A percentile compares a stretch with the other conserved stretches of the same genome.
These are phyloP conservation scores for Salix dunnii DNA, from an alignment of 345 rosid genomes.

Conservation along the genomic window DNA sequence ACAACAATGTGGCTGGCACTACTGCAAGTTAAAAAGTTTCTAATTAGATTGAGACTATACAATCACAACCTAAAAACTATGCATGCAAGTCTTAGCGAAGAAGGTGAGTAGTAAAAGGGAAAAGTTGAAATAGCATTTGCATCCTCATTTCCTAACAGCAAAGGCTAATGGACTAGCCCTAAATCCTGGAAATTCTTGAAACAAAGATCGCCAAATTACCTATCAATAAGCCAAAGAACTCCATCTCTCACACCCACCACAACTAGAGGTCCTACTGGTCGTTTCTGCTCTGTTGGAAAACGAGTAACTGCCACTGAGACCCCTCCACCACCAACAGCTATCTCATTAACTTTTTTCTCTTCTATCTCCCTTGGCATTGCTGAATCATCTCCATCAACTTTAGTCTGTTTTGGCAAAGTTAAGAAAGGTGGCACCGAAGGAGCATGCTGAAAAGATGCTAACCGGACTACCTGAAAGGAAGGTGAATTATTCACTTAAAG, in stretches of 20 bases:
- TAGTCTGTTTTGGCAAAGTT: conserved; percentile 72
- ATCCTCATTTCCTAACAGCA: neutral
- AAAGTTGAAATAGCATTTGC: neutral
- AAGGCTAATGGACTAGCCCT: neutral
- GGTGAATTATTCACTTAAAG: conserved; percentile 1
- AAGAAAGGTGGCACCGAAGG: conserved; percentile 95
- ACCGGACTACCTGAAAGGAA: conserved; percentile 74
- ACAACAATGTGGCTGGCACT: neutral
- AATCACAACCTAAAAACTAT: neutral
- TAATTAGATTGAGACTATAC: neutral
- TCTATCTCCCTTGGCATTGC: conserved; percentile 48
- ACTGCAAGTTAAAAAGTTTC: neutral
- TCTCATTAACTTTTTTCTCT: conserved; percentile 73
- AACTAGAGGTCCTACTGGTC: conserved; percentile 95
- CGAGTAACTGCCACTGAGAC: conserved; percentile 98
- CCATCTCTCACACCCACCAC: conserved; percentile 95
- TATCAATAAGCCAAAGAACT: conserved; percentile 98
- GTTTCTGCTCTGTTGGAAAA: conserved; percentile 86
- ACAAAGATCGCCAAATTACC: conserved; percentile 39
- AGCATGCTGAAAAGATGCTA: conserved; percentile 96
- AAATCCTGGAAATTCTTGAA: neutral
- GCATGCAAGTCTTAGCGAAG: neutral
- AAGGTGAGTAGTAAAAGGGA: neutral
- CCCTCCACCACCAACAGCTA: conserved; percentile 99
- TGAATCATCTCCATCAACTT: conserved; percentile 71